These are phyloP conservation scores for Exobasidium cylindrosporum DNA, from an alignment of 1,284 basidiomycete genomes.

Conservation along the genomic window DNA sequence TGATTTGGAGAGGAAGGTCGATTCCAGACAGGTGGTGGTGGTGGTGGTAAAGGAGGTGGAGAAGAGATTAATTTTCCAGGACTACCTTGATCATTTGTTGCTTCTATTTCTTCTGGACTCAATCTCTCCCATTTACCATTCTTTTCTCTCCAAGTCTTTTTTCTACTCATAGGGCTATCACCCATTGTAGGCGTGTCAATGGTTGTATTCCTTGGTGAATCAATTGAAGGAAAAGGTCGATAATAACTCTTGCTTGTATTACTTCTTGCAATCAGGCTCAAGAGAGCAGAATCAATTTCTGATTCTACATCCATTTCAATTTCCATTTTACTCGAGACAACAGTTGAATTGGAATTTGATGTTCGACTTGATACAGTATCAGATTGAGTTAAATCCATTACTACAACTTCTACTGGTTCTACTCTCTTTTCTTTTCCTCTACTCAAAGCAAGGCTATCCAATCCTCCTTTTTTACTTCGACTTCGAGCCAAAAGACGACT, in stretches of 20 bases:
- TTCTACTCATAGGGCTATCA: background rate
- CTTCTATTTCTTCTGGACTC: background rate
- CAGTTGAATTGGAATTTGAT: background rate
- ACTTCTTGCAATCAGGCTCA: conserved; percentile 9
- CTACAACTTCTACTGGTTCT: background rate
- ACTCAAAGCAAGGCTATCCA: background rate
- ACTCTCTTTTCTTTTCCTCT: background rate
- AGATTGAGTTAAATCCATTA: background rate
- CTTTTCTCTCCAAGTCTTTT: background rate
- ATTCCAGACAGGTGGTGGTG: background rate
- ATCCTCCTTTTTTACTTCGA: background rate
- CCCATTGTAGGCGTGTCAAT: background rate
- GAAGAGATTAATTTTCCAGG: background rate
- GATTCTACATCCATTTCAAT: background rate
- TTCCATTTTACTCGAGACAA: background rate
- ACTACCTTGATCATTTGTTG: background rate
- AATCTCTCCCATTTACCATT: conserved; percentile 7
- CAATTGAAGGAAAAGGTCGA: background rate
- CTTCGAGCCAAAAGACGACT: background rate
- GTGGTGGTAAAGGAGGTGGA: background rate
- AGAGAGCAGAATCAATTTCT: conserved; percentile 10
- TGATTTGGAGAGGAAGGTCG: background rate
- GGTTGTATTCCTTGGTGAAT: background rate
- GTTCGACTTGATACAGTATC: background rate
- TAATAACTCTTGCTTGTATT: conserved; percentile 1